A percentile compares a stretch with the other conserved stretches of the same genome.
Conservation (phyloP, 2,329 filamentous ascomycete species). For the Penicillium aurantiogriseum region DNA sequence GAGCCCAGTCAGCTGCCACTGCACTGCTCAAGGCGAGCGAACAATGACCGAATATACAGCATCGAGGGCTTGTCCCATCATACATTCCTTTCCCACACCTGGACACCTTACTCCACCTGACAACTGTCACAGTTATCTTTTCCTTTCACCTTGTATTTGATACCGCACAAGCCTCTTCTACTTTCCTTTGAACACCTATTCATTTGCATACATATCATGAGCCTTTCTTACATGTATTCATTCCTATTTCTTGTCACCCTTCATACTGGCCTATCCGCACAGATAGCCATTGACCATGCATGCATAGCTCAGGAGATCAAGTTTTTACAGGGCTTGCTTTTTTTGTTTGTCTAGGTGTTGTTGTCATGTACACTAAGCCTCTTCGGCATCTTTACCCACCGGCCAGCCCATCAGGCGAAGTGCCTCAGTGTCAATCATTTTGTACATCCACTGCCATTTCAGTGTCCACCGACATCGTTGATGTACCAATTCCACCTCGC, state of each 20-base stretch:
- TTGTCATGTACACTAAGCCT: conserved; percentile 29
- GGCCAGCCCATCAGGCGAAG: conserved; percentile 35
- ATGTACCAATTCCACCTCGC: conserved; percentile 10
- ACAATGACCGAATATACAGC: conserved; percentile 14
- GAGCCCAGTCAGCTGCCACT: conserved; percentile 47
- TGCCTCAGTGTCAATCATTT: conserved; percentile 37
- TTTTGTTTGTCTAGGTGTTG: conserved; percentile 13
- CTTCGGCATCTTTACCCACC: conserved; percentile 20
- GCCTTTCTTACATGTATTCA: conserved; percentile 14
- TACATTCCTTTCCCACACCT: not conserved
- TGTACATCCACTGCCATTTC: conserved; percentile 43
- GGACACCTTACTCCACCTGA: not conserved
- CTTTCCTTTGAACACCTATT: conserved; percentile 9
- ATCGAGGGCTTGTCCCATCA: not conserved
- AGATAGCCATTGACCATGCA: conserved; percentile 21
- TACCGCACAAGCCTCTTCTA: conserved; percentile 13
- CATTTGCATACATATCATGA: conserved; percentile 8
- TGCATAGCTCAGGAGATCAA: conserved; percentile 26
- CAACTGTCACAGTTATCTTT: conserved; percentile 1
- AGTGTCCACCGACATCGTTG: conserved; percentile 23
- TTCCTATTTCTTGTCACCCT: conserved; percentile 17
- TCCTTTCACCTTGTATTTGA: conserved; percentile 15
- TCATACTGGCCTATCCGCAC: conserved; percentile 14
- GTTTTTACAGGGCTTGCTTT: conserved; percentile 13
- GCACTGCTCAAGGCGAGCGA: conserved; percentile 34